Conservation (phyloP, 805 yeast genomes). For the Schwanniomyces vanrijiae region DNA sequence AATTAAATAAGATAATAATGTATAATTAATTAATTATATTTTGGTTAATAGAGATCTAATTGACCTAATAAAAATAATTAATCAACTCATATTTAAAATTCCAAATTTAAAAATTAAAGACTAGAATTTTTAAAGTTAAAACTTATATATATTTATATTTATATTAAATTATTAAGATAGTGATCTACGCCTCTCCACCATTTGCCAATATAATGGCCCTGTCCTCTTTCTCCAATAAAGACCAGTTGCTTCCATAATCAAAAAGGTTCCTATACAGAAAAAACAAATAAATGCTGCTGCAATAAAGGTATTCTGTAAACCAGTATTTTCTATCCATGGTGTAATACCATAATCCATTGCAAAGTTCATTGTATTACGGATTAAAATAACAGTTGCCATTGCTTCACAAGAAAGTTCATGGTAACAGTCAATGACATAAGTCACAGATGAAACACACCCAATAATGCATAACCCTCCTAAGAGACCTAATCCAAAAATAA, state of each 20-base stretch:
- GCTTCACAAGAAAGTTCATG: conserved; percentile 28
- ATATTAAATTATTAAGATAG: not conserved
- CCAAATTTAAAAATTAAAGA: too few relatives aligned
- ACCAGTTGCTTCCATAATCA: conserved; percentile 38
- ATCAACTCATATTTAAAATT: too few relatives aligned
- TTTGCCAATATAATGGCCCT: conserved; percentile 32
- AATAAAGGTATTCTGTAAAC: conserved; percentile 56
- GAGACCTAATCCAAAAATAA: conserved; percentile 50
- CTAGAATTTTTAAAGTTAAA: too few relatives aligned
- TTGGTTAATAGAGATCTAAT: not conserved
- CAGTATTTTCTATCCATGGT: conserved; percentile 54
- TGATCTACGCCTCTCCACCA: conserved; percentile 17
- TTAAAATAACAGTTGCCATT: conserved; percentile 50
- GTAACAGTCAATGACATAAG: conserved; percentile 32
- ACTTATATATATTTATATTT: too few relatives aligned
- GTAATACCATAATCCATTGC: conserved; percentile 61
- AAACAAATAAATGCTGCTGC: conserved; percentile 55
- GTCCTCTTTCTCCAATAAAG: conserved; percentile 34
- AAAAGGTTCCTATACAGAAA: conserved; percentile 45
- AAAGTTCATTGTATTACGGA: conserved; percentile 60
- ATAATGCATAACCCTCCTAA: conserved; percentile 56
- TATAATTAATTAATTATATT: not conserved
- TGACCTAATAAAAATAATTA: too few relatives aligned
- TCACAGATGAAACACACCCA: conserved; percentile 50
- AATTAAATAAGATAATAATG: too few relatives aligned